Evolutionary conservation across 2,329 filamentous ascomycete genomes (phyloP).

Genomic region (Nothopassalora personata): DNA sequence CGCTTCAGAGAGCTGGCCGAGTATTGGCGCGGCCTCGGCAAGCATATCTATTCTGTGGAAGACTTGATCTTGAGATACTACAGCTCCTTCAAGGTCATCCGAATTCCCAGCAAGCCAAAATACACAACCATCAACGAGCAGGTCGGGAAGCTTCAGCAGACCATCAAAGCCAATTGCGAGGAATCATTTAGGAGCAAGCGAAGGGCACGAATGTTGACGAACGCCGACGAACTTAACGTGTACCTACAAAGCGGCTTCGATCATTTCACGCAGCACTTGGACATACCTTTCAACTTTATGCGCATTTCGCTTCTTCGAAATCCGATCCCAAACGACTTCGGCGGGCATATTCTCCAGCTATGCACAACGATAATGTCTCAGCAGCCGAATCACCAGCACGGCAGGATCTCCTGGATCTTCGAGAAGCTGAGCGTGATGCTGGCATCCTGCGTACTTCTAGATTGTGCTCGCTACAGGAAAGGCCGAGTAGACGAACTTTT

Average conservation of each 20-base stretch:
- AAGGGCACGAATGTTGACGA: slow-evolving; percentile 44
- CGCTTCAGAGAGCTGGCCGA: slow-evolving; percentile 37
- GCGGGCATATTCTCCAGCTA: slow-evolving; percentile 47
- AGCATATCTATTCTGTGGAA: slow-evolving; percentile 41
- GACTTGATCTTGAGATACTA: slow-evolving; percentile 50
- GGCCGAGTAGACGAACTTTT: slow-evolving; percentile 37
- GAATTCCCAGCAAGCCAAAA: slow-evolving; percentile 43
- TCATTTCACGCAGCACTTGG: slow-evolving; percentile 44
- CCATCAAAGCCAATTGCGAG: slow-evolving; percentile 40
- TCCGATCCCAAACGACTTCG: slow-evolving; percentile 44
- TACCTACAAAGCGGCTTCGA: slow-evolving; percentile 49
- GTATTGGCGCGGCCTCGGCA: slow-evolving; percentile 40
- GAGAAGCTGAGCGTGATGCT: slow-evolving; percentile 44
- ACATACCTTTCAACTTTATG: slow-evolving; percentile 49
- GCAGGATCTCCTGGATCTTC: slow-evolving; percentile 37
- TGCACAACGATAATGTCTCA: slow-evolving; percentile 39
- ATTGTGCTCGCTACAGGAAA: slow-evolving; percentile 38
- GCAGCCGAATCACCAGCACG: slow-evolving; percentile 29
- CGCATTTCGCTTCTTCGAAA: slow-evolving; percentile 42
- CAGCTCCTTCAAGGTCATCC: slow-evolving; percentile 43
- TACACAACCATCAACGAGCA: slow-evolving; percentile 49
- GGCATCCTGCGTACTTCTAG: slow-evolving; percentile 48
- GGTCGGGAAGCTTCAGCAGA: slow-evolving; percentile 41
- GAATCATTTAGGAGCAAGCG: slow-evolving; percentile 40
- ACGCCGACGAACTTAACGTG: slow-evolving; percentile 42